These are phyloP conservation scores for Amauroascus niger DNA, from an alignment of 2,329 filamentous ascomycete species.

Conservation along the genomic window DNA sequence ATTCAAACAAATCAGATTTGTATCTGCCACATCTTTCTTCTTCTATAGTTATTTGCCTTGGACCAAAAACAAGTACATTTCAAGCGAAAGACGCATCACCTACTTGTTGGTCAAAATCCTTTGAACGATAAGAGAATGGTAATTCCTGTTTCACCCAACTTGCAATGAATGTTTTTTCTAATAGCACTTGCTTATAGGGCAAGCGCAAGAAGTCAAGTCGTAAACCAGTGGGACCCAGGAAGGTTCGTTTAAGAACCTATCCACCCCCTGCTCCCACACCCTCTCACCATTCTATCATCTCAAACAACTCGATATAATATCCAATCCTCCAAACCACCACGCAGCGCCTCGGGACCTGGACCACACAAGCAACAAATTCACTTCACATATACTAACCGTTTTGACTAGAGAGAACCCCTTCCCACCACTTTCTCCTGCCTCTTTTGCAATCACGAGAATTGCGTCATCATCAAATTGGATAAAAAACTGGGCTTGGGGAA, in stretches of 20 bases:
- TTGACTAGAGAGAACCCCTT: conserved; percentile 38
- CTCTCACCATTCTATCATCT: not conserved
- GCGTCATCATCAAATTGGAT: conserved; percentile 81
- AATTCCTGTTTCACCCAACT: not conserved
- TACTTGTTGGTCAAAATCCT: not conserved
- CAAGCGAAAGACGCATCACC: not conserved
- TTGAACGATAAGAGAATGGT: not conserved
- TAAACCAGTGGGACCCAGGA: conserved; percentile 73
- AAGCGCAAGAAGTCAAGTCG: conserved; percentile 83
- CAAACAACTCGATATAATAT: not conserved
- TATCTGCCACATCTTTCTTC: too few species aligned
- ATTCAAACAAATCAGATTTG: too few species aligned
- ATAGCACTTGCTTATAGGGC: conserved; percentile 46
- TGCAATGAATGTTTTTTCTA: not conserved
- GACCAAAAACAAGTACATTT: not conserved
- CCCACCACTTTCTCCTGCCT: conserved; percentile 83
- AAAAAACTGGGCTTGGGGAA: conserved; percentile 83
- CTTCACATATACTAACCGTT: not conserved
- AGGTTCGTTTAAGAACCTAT: conserved; percentile 47
- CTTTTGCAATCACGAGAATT: conserved; percentile 96
- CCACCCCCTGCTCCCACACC: not conserved
- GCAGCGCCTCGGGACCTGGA: not conserved
- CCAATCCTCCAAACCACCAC: not conserved
- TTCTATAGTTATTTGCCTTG: too few species aligned
- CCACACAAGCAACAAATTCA: not conserved